Evolutionary conservation across 2,329 filamentous ascomycete genomes (phyloP).

Genomic region (Talaromyces amestolkiae): DNA sequence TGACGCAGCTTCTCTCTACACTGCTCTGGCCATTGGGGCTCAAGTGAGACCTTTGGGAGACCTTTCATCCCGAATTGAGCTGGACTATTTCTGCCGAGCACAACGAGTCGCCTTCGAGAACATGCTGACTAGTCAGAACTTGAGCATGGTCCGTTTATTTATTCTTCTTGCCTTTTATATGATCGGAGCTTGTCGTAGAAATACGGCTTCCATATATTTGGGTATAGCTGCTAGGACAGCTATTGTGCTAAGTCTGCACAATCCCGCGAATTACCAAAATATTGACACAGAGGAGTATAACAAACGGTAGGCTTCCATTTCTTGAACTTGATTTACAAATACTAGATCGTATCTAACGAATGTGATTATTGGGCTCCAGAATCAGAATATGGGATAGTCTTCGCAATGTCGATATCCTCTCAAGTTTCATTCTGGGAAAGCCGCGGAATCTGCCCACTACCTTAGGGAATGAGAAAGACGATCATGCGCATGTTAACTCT

Average conservation of each 20-base stretch:
- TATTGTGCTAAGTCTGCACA: neutral
- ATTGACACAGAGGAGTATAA: neutral
- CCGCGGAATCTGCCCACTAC: neutral
- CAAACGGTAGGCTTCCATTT: neutral
- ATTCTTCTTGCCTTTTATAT: neutral
- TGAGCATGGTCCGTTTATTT: neutral
- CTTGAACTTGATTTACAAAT: neutral
- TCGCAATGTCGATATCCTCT: neutral
- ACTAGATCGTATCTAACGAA: neutral
- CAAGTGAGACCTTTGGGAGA: neutral
- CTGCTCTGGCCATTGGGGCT: neutral
- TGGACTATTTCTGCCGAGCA: neutral
- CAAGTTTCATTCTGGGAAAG: neutral
- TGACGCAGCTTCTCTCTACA: neutral
- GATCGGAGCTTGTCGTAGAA: neutral
- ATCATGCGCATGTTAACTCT: neutral
- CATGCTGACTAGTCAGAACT: neutral
- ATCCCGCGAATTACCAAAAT: neutral
- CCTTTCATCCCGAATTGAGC: neutral
- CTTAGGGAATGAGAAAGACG: neutral
- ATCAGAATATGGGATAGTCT: neutral
- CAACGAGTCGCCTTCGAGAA: neutral
- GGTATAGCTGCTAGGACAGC: neutral
- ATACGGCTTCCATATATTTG: neutral
- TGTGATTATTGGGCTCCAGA: neutral